Conservation (phyloP, 2,329 filamentous ascomycete genomes). For the Sphaerulina vaccinii region DNA sequence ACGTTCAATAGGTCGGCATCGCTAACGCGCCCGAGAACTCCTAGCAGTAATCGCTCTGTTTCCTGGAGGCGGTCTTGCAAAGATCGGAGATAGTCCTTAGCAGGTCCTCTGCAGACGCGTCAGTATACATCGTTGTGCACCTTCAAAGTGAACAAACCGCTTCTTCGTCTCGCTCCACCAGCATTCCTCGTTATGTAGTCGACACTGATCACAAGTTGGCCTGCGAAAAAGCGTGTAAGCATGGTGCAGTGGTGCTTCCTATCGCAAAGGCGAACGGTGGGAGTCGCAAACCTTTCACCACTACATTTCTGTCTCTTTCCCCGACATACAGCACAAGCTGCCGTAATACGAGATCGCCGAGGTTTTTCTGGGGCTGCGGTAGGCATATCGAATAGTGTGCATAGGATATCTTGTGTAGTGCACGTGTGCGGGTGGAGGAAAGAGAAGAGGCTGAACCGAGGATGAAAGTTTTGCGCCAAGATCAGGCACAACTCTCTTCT, state of each 20-base stretch:
- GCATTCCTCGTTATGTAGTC: conserved; percentile 27
- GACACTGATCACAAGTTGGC: conserved; percentile 26
- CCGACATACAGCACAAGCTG: conserved; percentile 27
- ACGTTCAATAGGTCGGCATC: conserved; percentile 16
- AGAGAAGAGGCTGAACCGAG: background rate
- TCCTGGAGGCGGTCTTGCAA: conserved; percentile 28
- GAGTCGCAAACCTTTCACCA: conserved; percentile 21
- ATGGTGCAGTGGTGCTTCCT: background rate
- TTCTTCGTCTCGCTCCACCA: conserved; percentile 31
- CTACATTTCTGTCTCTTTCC: conserved; percentile 27
- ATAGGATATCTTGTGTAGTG: background rate
- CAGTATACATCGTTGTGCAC: background rate
- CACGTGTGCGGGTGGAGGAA: background rate
- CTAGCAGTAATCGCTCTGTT: conserved; percentile 22
- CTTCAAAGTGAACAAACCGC: conserved; percentile 1
- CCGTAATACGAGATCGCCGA: conserved; percentile 26
- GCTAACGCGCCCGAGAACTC: conserved; percentile 14
- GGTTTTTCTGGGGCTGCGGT: conserved; percentile 19
- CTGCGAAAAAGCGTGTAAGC: conserved; percentile 7
- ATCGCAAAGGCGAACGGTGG: background rate
- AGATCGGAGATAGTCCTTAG: conserved; percentile 28
- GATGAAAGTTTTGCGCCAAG: too few species aligned
- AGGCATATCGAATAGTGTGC: conserved; percentile 13
- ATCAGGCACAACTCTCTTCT: conserved; percentile 1
- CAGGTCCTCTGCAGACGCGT: conserved; percentile 20